Conservation (phyloP, 2,329 filamentous ascomycete genomes). For the Talaromyces verruculosus region DNA sequence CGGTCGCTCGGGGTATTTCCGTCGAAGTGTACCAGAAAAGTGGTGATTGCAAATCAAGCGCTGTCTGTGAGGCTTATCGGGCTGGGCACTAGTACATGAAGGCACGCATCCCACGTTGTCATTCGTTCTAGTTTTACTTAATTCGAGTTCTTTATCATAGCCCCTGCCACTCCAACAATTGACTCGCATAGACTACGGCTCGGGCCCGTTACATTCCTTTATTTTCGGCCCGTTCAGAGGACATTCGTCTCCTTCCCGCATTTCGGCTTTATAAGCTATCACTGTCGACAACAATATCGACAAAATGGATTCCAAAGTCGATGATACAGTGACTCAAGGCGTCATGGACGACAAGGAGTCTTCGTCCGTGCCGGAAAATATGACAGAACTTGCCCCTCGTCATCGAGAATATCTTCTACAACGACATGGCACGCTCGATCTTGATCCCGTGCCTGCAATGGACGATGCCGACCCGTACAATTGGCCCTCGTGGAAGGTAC, state of each 20-base stretch:
- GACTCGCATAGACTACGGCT: neutral
- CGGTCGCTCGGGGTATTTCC: neutral
- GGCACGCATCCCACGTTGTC: neutral
- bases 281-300: neutral
- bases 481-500: conserved; percentile 54
- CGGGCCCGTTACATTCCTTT: neutral
- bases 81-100: conserved; percentile 5
- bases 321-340: neutral
- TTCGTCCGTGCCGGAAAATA: neutral
- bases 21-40: neutral
- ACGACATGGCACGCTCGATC: conserved; percentile 55
- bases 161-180: too few relatives aligned
- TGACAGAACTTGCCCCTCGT: conserved; percentile 19
- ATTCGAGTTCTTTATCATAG: neutral
- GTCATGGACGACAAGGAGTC: neutral
- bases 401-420: conserved; percentile 52
- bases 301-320: neutral
- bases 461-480: conserved; percentile 57
- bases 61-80: neutral
- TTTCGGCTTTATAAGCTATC: neutral
- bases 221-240: neutral
- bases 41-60: neutral
- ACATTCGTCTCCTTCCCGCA: neutral
- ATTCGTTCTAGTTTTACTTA: neutral
- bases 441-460: conserved; percentile 55